Percentiles rank a stretch among this genome's conserved stretches.
Conservation (phyloP, 345 rosid species). For the Isatis tinctoria region DNA sequence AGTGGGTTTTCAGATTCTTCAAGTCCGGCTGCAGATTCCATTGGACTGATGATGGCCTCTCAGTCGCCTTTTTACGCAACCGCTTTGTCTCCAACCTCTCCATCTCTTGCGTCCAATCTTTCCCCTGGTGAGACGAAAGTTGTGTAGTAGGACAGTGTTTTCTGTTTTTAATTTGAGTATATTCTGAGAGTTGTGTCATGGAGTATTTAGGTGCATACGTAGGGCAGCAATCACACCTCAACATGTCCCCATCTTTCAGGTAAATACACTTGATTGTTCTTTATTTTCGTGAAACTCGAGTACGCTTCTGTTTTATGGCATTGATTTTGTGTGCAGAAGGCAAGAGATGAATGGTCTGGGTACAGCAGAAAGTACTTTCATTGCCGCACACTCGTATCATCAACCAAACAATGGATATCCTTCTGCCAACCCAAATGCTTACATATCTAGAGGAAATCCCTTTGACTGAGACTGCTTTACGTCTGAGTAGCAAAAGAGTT, state of each 20-base stretch:
- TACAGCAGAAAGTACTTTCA: constrained; percentile 15
- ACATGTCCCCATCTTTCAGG: constrained; percentile 39
- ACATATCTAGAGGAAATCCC: constrained; percentile 54
- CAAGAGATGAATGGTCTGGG: constrained; percentile 35
- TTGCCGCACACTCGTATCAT: constrained; percentile 22
- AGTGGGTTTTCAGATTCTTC: constrained; percentile 21
- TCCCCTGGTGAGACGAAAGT: constrained; percentile 37
- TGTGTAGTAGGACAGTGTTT: background rate
- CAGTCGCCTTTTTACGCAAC: constrained; percentile 38
- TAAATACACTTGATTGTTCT: constrained; percentile 13
- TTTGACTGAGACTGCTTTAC: constrained; percentile 39
- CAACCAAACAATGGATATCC: constrained; percentile 36
- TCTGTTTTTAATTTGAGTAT: background rate
- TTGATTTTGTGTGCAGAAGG: constrained; percentile 27
- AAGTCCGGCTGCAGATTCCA: constrained; percentile 27
- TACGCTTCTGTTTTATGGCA: background rate
- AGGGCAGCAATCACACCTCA: constrained; percentile 40
- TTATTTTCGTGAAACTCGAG: background rate
- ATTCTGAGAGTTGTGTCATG: constrained; percentile 15
- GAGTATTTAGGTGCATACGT: constrained; percentile 39
- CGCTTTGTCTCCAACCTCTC: constrained; percentile 26
- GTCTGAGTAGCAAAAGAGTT: background rate
- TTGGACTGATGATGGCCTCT: constrained; percentile 39
- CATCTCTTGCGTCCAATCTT: constrained; percentile 30
- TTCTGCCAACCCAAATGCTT: constrained; percentile 31